Base-by-base conservation (phyloP, 179 eudicot species). In the Nepenthes alata region DNA sequence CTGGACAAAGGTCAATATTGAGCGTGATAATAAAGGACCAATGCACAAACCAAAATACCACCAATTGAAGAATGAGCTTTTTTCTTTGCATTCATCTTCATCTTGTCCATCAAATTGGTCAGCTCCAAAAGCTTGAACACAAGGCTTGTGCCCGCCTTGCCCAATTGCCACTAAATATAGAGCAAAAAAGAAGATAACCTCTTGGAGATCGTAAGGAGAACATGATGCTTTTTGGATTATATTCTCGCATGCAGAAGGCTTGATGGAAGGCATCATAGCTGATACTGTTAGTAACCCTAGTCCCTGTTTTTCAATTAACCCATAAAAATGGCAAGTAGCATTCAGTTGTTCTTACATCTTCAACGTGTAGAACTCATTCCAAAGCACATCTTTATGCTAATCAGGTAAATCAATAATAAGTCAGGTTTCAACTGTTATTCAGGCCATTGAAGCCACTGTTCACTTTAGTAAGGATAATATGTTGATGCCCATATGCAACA, bases 21-120 rank as follows among this genome's bases (percentile, higher is more conserved):
- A 73, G 37, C 86, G 68, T 3, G 74, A 51, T 5, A 71, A 58
- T 51, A 78, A 37, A 8, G 80, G 71, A 53, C 87, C 91, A 54
- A 69, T 58, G 67, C 72, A 70, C 36, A 72, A 3, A 55, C 78
- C 70, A 71, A 83, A 78, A 66, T 82, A 86, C 96, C 96, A 91
- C 98, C 98, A 91, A 57, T 91, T 91, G 75, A 91, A 91, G 71
- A 88, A 91, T 10, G 98, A 91, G 74, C 96, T 91, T 72, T 86
- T 91, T 49, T 84, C 83, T 73, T 81, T 83, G 78, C 77, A 51
- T 65, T 91, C 98, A 34, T 75, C 55, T 2, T 81, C 78, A 70
- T 91, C 83, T 62, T 64, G 68, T 1, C 75, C 76, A 35, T 91
- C 98, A 70, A 91, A 91, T 47, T 91, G 98, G 66, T 91, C 98